A percentile compares a stretch with the other conserved stretches of the same genome.
Conservation (phyloP, 257 asterid species). For the Capsicum chinense region DNA sequence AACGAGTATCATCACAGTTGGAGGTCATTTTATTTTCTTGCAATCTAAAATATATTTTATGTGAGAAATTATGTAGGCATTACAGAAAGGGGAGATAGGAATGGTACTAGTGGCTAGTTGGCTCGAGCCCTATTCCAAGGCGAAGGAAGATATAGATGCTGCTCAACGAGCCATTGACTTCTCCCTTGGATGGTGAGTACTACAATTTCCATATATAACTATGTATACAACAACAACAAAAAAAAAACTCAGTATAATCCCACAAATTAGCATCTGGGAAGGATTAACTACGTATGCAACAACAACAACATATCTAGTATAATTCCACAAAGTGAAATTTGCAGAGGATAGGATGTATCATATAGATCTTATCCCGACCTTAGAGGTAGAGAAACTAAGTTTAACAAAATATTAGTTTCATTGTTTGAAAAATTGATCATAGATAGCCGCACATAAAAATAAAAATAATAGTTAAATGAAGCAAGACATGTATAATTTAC, state of each 20-base stretch:
- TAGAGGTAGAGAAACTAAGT: too few species aligned
- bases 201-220: neutral
- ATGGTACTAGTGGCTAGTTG: conserved; percentile 28
- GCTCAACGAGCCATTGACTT: conserved; percentile 36
- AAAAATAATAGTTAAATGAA: neutral
- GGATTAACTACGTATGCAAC: too few species aligned
- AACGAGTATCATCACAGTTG: neutral
- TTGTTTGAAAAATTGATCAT: neutral
- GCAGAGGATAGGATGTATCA: too few species aligned
- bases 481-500: neutral
- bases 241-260: too few species aligned
- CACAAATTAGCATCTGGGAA: too few species aligned
- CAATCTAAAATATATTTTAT: neutral
- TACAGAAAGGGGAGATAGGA: conserved; percentile 26
- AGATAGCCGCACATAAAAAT: too few species aligned
- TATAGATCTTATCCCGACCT: too few species aligned
- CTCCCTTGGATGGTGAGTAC: conserved; percentile 41
- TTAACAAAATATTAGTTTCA: too few species aligned
- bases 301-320: too few species aligned
- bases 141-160: neutral
- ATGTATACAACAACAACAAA: too few species aligned
- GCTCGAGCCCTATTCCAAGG: conserved; percentile 25
- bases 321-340: too few species aligned
- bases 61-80: neutral
- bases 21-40: neutral